Evolutionary conservation across 1,139 yeast species (phyloP).

Genomic region (Yamadazyma blattariae): DNA sequence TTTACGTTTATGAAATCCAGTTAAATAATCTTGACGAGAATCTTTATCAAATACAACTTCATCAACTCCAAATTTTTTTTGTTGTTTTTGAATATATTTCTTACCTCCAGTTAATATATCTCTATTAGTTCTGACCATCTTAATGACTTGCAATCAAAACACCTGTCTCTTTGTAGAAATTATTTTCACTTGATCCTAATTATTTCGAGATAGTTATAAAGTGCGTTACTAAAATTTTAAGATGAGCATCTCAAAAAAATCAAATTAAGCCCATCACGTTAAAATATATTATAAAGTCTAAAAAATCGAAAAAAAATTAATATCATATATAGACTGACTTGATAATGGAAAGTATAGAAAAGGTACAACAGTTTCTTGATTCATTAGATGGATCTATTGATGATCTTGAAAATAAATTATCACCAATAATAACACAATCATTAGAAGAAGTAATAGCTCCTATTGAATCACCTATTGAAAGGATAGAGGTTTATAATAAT

Average conservation of each 20-base stretch:
- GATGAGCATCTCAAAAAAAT: slow-evolving; percentile 9
- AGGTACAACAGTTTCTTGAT: slow-evolving; percentile 22
- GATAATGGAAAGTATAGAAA: slow-evolving; percentile 44
- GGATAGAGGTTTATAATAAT: slow-evolving; percentile 33
- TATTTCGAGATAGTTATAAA: no score
- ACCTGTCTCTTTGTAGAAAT: slow-evolving; percentile 2
- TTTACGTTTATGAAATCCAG: slow-evolving; percentile 95
- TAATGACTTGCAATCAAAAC: slow-evolving; percentile 11
- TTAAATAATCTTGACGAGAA: slow-evolving; percentile 73
- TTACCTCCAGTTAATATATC: slow-evolving; percentile 88
- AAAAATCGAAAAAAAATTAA: no score
- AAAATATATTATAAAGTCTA: no score
- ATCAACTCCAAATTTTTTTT: slow-evolving; percentile 65
- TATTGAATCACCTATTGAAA: slow-evolving; percentile 32
- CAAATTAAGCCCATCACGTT: no score
- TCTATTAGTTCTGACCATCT: slow-evolving; percentile 50
- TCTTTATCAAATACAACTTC: slow-evolving; percentile 81
- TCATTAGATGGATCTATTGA: slow-evolving; percentile 30
- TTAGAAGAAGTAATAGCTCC: slow-evolving; percentile 32
- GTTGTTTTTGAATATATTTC: slow-evolving; percentile 65
- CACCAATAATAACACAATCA: slow-evolving; percentile 33
- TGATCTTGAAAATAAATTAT: slow-evolving; percentile 25
- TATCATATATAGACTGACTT: background rate
- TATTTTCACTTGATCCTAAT: no score
- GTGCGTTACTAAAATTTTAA: background rate